Conservation (phyloP, 345 rosid genomes). For the Xanthoceras sorbifolium region DNA sequence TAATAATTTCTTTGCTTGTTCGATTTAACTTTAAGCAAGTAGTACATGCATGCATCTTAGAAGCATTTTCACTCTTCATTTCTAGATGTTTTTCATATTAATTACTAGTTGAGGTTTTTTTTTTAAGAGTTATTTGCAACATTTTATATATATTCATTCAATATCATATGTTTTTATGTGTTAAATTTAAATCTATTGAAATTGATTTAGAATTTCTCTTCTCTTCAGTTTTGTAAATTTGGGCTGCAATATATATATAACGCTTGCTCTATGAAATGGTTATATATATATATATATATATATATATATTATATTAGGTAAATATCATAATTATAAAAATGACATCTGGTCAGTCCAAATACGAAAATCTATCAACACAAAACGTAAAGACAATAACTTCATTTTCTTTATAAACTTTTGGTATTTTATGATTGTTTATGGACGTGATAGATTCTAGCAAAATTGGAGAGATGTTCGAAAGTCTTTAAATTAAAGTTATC, state of each 20-base stretch:
- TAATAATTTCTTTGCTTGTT: neutral
- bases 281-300: no score
- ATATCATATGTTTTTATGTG: neutral
- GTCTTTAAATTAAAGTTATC: neutral
- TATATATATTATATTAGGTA: no score
- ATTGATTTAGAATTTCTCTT: neutral
- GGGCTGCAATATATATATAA: neutral
- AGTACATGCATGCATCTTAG: conserved; percentile 23
- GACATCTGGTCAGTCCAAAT: neutral
- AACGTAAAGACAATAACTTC: neutral
- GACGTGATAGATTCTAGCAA: neutral
- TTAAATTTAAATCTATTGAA: neutral
- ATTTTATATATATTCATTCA: no score
- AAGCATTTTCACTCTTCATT: neutral
- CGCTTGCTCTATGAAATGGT: no score
- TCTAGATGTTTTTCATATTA: neutral
- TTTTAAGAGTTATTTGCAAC: no score
- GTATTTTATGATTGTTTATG: neutral
- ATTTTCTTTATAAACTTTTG: neutral
- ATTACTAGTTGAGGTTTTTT: neutral
- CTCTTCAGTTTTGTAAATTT: neutral
- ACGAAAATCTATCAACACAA: neutral
- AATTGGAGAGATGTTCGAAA: neutral
- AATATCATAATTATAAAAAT: no score
- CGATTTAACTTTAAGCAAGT: neutral